phyloP scores from a whole-genome alignment of 176 grass and related monocot species.

The Musa beccarii region DNA sequence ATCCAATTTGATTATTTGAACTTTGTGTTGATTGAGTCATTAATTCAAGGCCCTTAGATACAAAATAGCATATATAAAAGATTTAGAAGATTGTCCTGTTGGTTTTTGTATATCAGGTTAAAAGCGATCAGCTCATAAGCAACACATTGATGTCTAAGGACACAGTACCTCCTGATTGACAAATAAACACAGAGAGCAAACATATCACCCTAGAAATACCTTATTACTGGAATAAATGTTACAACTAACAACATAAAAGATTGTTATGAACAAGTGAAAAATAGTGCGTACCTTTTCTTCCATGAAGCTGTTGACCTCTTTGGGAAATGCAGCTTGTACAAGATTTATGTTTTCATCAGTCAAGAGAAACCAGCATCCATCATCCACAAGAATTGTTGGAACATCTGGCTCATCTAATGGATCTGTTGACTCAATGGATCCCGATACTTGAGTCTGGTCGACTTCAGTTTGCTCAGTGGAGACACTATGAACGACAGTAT shows the following conservation, averaged over 20 bases:
- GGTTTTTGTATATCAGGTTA: too few species aligned
- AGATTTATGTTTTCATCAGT: conserved; percentile 90
- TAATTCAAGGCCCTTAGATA: too few species aligned
- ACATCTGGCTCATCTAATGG: conserved; percentile 37
- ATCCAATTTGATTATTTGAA: too few species aligned
- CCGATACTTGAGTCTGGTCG: background rate
- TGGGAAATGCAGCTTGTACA: conserved; percentile 73
- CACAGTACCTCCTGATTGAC: background rate
- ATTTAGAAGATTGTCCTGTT: too few species aligned
- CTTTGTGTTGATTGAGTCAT: too few species aligned
- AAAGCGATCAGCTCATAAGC: too few species aligned
- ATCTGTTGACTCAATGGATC: background rate
- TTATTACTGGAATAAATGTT: background rate
- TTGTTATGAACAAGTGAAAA: background rate
- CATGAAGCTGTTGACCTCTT: conserved; percentile 47
- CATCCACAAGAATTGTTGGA: conserved; percentile 55
- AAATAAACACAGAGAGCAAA: background rate
- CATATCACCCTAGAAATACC: background rate
- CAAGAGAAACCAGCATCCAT: conserved; percentile 41
- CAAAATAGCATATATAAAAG: too few species aligned
- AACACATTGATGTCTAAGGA: too few species aligned
- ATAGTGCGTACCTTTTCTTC: conserved; percentile 47
- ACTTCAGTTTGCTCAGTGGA: background rate
- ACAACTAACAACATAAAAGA: background rate
- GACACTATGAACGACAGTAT: background rate